Evolutionary conservation across 2,329 filamentous ascomycete genomes (phyloP).

Genomic region (Penicillium sp.): DNA sequence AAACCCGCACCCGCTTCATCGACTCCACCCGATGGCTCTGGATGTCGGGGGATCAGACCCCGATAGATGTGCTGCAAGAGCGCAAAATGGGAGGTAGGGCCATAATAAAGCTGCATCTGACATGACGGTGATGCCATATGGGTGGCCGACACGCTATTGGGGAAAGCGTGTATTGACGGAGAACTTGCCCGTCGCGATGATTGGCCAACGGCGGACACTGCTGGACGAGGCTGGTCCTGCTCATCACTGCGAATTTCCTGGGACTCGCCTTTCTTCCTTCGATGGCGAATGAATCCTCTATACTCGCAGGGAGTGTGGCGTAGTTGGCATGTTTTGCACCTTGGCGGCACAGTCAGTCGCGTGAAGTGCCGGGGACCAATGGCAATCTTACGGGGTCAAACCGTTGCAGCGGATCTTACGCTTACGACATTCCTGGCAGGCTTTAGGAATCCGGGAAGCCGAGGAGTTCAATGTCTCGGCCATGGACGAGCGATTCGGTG

Average conservation of each 20-base stretch:
- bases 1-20: slow-evolving; percentile 37
- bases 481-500: slow-evolving; percentile 16
- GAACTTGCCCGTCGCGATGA: slow-evolving; percentile 14
- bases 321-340: slow-evolving; percentile 35
- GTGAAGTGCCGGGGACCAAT: background rate
- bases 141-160: slow-evolving; percentile 45
- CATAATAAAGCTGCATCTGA: slow-evolving; percentile 45
- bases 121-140: slow-evolving; percentile 44
- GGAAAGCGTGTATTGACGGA: slow-evolving; percentile 27
- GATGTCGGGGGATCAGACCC: slow-evolving; percentile 25
- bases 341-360: too few species aligned
- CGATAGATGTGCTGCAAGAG: slow-evolving; percentile 39
- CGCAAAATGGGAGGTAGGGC: slow-evolving; percentile 45
- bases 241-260: slow-evolving; percentile 12
- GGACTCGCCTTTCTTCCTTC: slow-evolving; percentile 30
- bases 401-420: slow-evolving; percentile 42
- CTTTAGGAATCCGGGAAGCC: slow-evolving; percentile 34
- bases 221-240: slow-evolving; percentile 4
- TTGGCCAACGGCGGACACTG: slow-evolving; percentile 14
- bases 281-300: slow-evolving; percentile 34
- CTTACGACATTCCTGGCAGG: slow-evolving; percentile 40
- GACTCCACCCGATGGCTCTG: slow-evolving; percentile 28
- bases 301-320: slow-evolving; percentile 33
- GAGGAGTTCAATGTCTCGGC: slow-evolving; percentile 19
- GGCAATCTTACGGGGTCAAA: slow-evolving; percentile 27